These are phyloP conservation scores for Saururus chinensis DNA, from an alignment of 164 flowering plant species.

Conservation along the genomic window DNA sequence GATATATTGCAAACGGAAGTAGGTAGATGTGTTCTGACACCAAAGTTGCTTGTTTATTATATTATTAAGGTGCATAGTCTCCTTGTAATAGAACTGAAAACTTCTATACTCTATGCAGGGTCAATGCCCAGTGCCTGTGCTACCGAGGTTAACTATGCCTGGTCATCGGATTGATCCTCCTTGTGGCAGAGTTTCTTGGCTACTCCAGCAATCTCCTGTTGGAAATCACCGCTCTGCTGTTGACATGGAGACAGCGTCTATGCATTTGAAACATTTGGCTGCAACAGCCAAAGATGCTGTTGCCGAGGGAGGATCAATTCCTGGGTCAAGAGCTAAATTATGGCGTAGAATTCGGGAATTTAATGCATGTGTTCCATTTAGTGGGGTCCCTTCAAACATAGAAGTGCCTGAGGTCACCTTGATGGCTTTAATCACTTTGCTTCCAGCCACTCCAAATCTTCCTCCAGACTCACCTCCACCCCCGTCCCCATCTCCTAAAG, in stretches of 20 bases:
- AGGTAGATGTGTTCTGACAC: slow-evolving; percentile 43
- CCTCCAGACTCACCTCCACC: slow-evolving; percentile 92
- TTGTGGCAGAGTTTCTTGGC: slow-evolving; percentile 74
- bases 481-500: slow-evolving; percentile 97
- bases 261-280: slow-evolving; percentile 91
- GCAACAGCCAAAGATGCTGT: slow-evolving; percentile 96
- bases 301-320: slow-evolving; percentile 89
- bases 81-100: not conserved
- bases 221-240: slow-evolving; percentile 33
- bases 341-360: slow-evolving; percentile 99
- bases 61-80: not conserved
- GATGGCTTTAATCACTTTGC: slow-evolving; percentile 97
- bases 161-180: slow-evolving; percentile 98
- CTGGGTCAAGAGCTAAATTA: slow-evolving; percentile 94
- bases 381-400: slow-evolving; percentile 74
- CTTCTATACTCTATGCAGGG: slow-evolving; percentile 35
- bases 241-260: slow-evolving; percentile 67
- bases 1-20: slow-evolving; percentile 95
- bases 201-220: slow-evolving; percentile 20
- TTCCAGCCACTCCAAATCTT: slow-evolving; percentile 85
- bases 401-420: slow-evolving; percentile 95
- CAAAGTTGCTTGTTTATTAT: slow-evolving; percentile 9
- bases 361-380: slow-evolving; percentile 84
- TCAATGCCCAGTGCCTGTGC: slow-evolving; percentile 73
- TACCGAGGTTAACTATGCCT: slow-evolving; percentile 95